Evolutionary conservation across 1,284 basidiomycete species (phyloP), one percentile per base, ranked within the genome.

Genomic region (Ceratobasidium papillatum): DNA sequence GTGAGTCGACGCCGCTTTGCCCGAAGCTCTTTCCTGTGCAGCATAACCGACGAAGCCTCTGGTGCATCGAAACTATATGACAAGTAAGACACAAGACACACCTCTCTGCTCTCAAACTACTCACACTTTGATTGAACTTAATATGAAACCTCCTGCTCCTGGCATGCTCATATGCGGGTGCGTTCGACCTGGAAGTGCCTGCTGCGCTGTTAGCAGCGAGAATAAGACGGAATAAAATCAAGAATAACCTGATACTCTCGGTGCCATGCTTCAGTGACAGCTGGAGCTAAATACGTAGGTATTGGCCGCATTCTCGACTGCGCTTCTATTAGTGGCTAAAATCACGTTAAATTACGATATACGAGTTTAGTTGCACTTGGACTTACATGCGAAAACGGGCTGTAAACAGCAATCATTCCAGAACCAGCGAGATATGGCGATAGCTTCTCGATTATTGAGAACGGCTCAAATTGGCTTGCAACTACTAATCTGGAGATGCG

Each of bases 101-200:
- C 54, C 32, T 7, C 4, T 1, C 1, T 3, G 8, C 30, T 17
- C 43, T 25, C 4, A 4, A 85, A 17, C 19, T 11, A 17, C 91
- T 74, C 84, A 95, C 92, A 99, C 90, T 87, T 93, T 93, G 49
- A 91, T 91, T 7, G 91, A 89, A 80, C 94, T 91, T 61, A 99
- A 85, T 34, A 99, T 84, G 83, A 91, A 98, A 0, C 98, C 97
- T 3, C 94, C 96, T 1, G 92, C 92, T 0, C 94, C 94, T 19
- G 94, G 92, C 62, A 91, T 94, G 75, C 87, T 91, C 98, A 99
- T 99, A 78, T 90, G 90, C 0, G 98, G 98, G 84, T 99, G 98
- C 52, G 95, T 98, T 41, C 98, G 88, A 17, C 97, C 97, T 30
- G 97, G 97, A 22, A 99, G 85, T 11, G 96, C 92, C 86, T 88